phyloP scores from a whole-genome alignment of 163 green algal species.

The Prototheca cutis region DNA sequence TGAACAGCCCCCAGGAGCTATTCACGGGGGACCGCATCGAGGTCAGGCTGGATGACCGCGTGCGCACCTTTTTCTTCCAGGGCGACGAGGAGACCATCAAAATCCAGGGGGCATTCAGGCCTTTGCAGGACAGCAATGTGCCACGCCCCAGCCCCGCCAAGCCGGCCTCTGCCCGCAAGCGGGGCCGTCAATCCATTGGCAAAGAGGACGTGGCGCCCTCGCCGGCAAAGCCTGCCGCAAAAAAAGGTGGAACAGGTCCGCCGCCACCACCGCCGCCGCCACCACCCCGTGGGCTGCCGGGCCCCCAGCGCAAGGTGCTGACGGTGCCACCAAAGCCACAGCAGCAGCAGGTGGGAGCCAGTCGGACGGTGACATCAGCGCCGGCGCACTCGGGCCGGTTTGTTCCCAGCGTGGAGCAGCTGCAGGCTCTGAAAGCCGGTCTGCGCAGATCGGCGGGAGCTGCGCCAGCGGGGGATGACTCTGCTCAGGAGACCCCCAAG shows the following conservation, averaged over 20 bases:
- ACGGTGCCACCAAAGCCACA: too few relatives aligned
- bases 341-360: too few relatives aligned
- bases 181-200: not conserved
- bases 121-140: not conserved
- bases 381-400: not conserved
- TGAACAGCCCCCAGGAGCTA: constrained; percentile 26
- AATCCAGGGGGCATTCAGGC: constrained; percentile 1
- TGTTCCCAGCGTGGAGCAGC: constrained; percentile 13
- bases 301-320: not conserved
- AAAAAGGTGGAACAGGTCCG: not conserved
- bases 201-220: not conserved
- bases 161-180: not conserved
- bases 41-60: constrained; percentile 30
- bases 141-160: not conserved
- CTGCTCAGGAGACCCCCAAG: too few relatives aligned
- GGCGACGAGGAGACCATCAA: constrained; percentile 29
- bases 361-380: not conserved
- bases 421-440: constrained; percentile 13
- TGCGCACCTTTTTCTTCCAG: constrained; percentile 27
- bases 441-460: too few relatives aligned
- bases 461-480: too few relatives aligned
- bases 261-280: not conserved
- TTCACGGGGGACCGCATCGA: constrained; percentile 36
- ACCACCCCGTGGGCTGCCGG: not conserved
- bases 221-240: not conserved